These are phyloP conservation scores for Eutrema japonicum DNA, from an alignment of 345 rosid species.

Conservation along the genomic window DNA sequence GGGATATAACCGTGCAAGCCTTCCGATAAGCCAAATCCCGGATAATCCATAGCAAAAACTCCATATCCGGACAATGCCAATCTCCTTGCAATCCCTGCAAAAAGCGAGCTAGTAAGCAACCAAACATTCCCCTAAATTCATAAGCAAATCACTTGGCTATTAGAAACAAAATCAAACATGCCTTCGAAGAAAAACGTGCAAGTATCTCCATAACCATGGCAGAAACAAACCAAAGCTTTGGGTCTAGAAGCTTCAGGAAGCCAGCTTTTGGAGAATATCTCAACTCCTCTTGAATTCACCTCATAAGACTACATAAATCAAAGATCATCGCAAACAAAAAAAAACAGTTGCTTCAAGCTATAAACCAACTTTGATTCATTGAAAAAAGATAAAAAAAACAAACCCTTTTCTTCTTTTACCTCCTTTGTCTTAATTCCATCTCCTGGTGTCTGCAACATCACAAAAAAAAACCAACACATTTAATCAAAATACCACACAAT, in stretches of 20 bases:
- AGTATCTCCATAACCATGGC: slow-evolving; percentile 99
- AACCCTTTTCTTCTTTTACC: slow-evolving; percentile 47
- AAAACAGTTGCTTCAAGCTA: slow-evolving; percentile 1
- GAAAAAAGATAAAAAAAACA: not conserved
- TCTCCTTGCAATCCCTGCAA: slow-evolving; percentile 86
- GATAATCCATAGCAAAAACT: slow-evolving; percentile 95
- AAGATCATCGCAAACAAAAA: slow-evolving; percentile 6
- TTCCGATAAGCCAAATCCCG: slow-evolving; percentile 91
- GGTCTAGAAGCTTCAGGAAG: slow-evolving; percentile 65
- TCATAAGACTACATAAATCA: slow-evolving; percentile 62
- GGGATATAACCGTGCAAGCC: slow-evolving; percentile 89
- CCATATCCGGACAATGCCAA: slow-evolving; percentile 82
- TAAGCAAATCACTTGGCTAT: not conserved
- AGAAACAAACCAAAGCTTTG: slow-evolving; percentile 76
- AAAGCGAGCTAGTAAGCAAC: slow-evolving; percentile 30
- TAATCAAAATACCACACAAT: not conserved
- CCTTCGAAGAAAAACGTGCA: slow-evolving; percentile 98
- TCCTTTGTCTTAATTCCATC: slow-evolving; percentile 72
- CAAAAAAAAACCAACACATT: not conserved
- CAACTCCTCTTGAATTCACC: slow-evolving; percentile 84
- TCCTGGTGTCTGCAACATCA: slow-evolving; percentile 61
- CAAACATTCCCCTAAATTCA: not conserved
- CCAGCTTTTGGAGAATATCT: slow-evolving; percentile 89
- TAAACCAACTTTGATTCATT: slow-evolving; percentile 29
- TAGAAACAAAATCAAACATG: slow-evolving; percentile 26